Evolutionary conservation across 306 rosid species (phyloP), one percentile per base, ranked within the genome.

Genomic region (Canavalia ensiformis): DNA sequence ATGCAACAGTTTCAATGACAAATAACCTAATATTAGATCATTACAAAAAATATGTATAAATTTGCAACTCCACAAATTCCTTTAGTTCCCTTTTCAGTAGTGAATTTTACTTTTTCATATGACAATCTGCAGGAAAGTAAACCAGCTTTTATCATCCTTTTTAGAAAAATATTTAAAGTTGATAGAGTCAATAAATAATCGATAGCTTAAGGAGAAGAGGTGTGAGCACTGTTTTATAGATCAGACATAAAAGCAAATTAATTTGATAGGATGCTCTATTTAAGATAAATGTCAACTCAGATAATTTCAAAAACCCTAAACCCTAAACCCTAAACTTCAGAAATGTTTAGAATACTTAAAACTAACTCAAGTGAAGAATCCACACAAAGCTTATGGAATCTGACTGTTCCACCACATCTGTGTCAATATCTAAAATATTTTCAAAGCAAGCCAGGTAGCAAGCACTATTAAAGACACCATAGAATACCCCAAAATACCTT

Each of bases 301-400:
- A 9, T 58, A 59, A 29, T 58, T 59, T 75, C 45, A 11, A 42
- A 45, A 42, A n/a, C n/a, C n/a, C n/a, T n/a, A n/a, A n/a, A n/a
- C n/a, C n/a, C n/a, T n/a, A n/a, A n/a, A n/a, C n/a, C n/a, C n/a
- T n/a, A n/a, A n/a, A n/a, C 25, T 28, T 4, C 25, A 25, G 6
- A 73, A 56, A 18, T 41, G 37, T 57, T 74, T 74, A 55, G 67
- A 39, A 74, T 25, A 11, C 25, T 56, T 56, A 9, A 39, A 57
- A 74, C 67, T 55, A 74, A 35, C 5, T 37, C 37, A 10, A 25
- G 18, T 74, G 67, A 39, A 41, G 12, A 55, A 41, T 55, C 41
- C 52, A 56, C 29, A 56, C 13, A 47, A 18, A 73, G 18, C 49
- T 55, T 57, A 58, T 42, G 41, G 41, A 74, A 35, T 45, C 55